Conservation (phyloP, 768 basidiomycete genomes). For the Mycena latifolia region DNA sequence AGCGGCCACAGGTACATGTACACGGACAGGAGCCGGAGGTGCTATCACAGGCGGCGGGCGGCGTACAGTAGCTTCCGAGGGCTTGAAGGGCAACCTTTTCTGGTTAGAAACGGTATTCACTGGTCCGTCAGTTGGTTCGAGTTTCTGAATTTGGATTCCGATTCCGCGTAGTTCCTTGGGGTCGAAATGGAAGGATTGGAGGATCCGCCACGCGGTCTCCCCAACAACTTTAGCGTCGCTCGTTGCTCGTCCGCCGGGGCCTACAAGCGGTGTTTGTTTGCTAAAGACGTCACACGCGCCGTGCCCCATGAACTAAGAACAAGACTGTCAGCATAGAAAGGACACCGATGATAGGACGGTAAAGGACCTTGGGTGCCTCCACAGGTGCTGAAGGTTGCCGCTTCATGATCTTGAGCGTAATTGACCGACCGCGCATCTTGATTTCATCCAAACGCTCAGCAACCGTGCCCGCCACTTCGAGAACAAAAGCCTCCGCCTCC, state of each 20-base stretch:
- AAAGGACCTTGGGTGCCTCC: slow-evolving; percentile 87
- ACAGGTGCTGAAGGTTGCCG: slow-evolving; percentile 88
- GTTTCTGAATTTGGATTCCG: slow-evolving; percentile 91
- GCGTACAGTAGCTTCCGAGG: slow-evolving; percentile 18
- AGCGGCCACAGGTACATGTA: background rate
- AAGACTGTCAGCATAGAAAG: slow-evolving; percentile 7
- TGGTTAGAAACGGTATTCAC: slow-evolving; percentile 63
- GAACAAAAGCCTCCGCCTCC: slow-evolving; percentile 85
- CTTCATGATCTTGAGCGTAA: slow-evolving; percentile 92
- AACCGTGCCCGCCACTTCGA: slow-evolving; percentile 84
- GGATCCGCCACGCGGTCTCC: slow-evolving; percentile 80
- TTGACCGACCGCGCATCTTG: slow-evolving; percentile 75
- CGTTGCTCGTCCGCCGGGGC: slow-evolving; percentile 75
- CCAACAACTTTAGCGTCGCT: slow-evolving; percentile 80
- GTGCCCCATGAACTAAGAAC: slow-evolving; percentile 87
- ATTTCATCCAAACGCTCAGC: slow-evolving; percentile 76
- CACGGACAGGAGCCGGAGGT: background rate
- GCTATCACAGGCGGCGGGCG: slow-evolving; percentile 17
- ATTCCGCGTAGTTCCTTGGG: slow-evolving; percentile 92
- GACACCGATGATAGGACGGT: background rate
- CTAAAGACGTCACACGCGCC: slow-evolving; percentile 87
- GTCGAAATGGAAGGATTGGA: slow-evolving; percentile 81
- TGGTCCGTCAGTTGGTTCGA: slow-evolving; percentile 66
- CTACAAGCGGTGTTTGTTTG: slow-evolving; percentile 74
- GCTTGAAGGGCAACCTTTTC: slow-evolving; percentile 69